Evolutionary conservation across 2,329 filamentous ascomycete species (phyloP).

Genomic region (Claviceps sp.): DNA sequence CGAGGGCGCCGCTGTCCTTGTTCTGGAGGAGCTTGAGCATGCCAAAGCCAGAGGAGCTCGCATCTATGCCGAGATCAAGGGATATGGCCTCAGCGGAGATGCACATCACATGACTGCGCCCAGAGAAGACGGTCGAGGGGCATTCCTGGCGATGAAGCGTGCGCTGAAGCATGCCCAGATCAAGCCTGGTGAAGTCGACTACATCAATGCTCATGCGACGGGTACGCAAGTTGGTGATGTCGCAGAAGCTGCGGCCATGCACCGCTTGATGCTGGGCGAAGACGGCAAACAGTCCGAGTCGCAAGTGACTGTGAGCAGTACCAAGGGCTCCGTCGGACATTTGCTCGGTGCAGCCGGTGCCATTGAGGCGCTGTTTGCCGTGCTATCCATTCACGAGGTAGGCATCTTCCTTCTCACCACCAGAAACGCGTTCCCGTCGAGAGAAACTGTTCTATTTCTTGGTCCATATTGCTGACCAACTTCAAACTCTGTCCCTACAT

Average conservation of each 20-base stretch:
- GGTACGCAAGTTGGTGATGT: constrained; percentile 74
- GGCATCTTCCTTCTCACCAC: constrained; percentile 16
- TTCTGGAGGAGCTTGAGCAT: constrained; percentile 85
- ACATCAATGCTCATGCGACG: constrained; percentile 93
- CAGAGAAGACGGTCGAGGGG: constrained; percentile 67
- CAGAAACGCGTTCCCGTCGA: no score
- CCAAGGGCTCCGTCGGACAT: constrained; percentile 87
- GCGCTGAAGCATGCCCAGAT: constrained; percentile 62
- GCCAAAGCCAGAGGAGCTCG: constrained; percentile 63
- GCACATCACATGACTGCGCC: constrained; percentile 91
- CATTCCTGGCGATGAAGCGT: constrained; percentile 70
- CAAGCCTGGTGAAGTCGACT: constrained; percentile 60
- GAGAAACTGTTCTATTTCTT: neutral
- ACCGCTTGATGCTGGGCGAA: constrained; percentile 58
- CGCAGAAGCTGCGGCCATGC: constrained; percentile 78
- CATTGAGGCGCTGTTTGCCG: constrained; percentile 74
- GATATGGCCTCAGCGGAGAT: constrained; percentile 84
- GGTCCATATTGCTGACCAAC: neutral
- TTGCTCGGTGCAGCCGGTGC: constrained; percentile 83
- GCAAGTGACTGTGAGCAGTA: constrained; percentile 75
- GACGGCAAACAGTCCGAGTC: constrained; percentile 48
- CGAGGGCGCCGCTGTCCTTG: constrained; percentile 76
- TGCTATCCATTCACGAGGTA: constrained; percentile 69
- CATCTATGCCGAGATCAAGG: constrained; percentile 80
- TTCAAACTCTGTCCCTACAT: constrained; percentile 9